Evolutionary conservation across 1,284 basidiomycete genomes (phyloP).

Genomic region (Pseudozyma flocculosa): DNA sequence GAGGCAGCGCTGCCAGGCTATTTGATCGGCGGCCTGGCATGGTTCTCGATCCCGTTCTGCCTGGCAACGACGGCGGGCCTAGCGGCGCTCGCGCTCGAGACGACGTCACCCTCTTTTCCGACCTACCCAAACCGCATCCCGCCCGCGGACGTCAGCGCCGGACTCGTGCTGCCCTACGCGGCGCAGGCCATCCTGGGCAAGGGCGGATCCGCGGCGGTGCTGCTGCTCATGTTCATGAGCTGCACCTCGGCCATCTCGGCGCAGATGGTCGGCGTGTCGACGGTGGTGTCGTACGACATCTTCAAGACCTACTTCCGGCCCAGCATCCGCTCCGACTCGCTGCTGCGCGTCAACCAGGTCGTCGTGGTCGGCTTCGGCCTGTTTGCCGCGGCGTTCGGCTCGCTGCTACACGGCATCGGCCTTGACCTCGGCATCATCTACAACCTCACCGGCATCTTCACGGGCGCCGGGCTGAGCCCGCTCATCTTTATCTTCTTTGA

Average conservation of each 20-base stretch:
- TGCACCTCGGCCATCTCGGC: conserved; percentile 50
- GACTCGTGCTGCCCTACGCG: conserved; percentile 46
- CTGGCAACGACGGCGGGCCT: conserved; percentile 48
- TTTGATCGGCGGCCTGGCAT: conserved; percentile 44
- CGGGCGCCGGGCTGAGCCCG: conserved; percentile 35
- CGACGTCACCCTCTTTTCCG: conserved; percentile 38
- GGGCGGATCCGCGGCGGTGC: conserved; percentile 39
- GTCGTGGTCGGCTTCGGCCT: conserved; percentile 48
- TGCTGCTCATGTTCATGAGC: conserved; percentile 51
- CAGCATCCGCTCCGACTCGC: conserved; percentile 23
- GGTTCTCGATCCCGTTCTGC: conserved; percentile 48
- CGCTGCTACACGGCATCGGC: conserved; percentile 44
- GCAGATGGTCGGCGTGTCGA: conserved; percentile 42
- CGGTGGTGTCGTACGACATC: conserved; percentile 40
- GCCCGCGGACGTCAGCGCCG: conserved; percentile 41
- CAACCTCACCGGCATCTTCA: conserved; percentile 47
- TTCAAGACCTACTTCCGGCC: conserved; percentile 43
- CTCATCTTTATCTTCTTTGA: conserved; percentile 50
- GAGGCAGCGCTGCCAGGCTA: conserved; percentile 44
- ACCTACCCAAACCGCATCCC: conserved; percentile 43
- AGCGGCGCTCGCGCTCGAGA: conserved; percentile 45
- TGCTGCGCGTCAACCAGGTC: conserved; percentile 44
- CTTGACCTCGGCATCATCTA: conserved; percentile 46
- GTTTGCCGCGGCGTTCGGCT: conserved; percentile 51
- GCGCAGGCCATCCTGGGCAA: conserved; percentile 46